phyloP scores from a whole-genome alignment of 176 grass and related monocot species.

The Musa itinerans region DNA sequence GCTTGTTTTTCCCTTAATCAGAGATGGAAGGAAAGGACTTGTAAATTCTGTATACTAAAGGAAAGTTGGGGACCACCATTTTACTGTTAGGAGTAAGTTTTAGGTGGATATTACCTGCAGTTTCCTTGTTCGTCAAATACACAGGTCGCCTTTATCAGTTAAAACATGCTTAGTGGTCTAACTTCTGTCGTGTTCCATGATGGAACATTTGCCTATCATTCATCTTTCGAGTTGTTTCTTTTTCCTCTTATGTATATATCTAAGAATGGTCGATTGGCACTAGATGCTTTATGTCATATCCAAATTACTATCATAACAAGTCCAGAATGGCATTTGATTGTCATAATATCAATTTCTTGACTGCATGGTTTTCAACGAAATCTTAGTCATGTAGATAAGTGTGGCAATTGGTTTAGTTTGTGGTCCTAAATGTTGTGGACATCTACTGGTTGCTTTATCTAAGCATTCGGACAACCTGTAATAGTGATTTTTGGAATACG shows the following conservation, averaged over 20 bases:
- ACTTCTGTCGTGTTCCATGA: not conserved
- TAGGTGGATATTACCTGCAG: not conserved
- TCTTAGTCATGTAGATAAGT: not conserved
- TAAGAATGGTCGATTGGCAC: not conserved
- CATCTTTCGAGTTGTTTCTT: not conserved
- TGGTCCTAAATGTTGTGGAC: not conserved
- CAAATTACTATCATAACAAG: not conserved
- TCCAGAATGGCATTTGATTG: not conserved
- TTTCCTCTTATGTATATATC: not conserved
- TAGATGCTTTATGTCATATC: not conserved
- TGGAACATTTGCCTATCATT: not conserved
- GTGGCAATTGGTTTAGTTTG: not conserved
- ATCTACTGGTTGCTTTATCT: not conserved
- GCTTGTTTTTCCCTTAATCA: slow-evolving; percentile 14
- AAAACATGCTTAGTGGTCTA: not conserved
- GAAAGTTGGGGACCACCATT: slow-evolving; percentile 3
- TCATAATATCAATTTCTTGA: not conserved
- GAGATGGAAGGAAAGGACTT: slow-evolving; percentile 29
- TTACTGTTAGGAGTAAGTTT: slow-evolving; percentile 2
- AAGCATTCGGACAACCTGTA: not conserved
- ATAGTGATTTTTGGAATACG: not conserved
- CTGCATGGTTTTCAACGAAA: not conserved
- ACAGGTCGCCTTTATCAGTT: not conserved
- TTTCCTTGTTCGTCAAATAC: slow-evolving; percentile 1
- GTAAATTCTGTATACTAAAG: slow-evolving; percentile 89